Base-by-base conservation (phyloP, 1,284 basidiomycete species). In the Tylopilus orsonianus region DNA sequence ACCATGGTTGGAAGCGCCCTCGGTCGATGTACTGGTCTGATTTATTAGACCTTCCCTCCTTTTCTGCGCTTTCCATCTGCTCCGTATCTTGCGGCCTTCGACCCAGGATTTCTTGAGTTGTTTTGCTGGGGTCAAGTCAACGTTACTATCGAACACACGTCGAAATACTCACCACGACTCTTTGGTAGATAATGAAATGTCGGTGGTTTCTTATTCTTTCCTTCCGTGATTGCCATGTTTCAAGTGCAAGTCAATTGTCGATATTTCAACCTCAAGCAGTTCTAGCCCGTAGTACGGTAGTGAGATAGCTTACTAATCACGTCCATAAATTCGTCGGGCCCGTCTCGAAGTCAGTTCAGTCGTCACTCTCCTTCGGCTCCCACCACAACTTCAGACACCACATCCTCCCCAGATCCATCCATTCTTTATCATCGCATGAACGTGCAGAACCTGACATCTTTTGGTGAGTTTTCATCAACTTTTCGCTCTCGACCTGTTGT, bases 381-480 rank as follows among this genome's bases (percentile, higher is more conserved):
- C 62, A 67, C 63, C 64, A 59, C 62, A 50, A 53, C 59, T 54
- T 52, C 58, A 64, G 70, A 68, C 73, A 63, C 73, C 69, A 70
- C 77, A 78, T 78, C 79, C 67, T 69, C 58, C 61, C 65, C 64
- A 58, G 65, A 60, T 68, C 61, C 62, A 61, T 64, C 63, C 65
- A 62, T 64, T 61, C 63, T 65, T 59, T 65, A 63, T 68, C 79
- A 74, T 90, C 85, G 86, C 84, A 92, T 91, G 89, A 92, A 78
- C 86, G 85, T 90, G 75, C 85, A 90, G 85, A 92, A 93, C 71
- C 81, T 92, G 68, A 84, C 80, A 71, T 78, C 82, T 70, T 83
- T 83, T 72, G 89, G 90, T 90, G 50, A 52, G 82, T 70, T 20
- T 27, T 27, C 10, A 8, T 3, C 30, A 40, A 26, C 68, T 70